Conservation (phyloP, 345 rosid genomes). For the Dipteronia sinensis region DNA sequence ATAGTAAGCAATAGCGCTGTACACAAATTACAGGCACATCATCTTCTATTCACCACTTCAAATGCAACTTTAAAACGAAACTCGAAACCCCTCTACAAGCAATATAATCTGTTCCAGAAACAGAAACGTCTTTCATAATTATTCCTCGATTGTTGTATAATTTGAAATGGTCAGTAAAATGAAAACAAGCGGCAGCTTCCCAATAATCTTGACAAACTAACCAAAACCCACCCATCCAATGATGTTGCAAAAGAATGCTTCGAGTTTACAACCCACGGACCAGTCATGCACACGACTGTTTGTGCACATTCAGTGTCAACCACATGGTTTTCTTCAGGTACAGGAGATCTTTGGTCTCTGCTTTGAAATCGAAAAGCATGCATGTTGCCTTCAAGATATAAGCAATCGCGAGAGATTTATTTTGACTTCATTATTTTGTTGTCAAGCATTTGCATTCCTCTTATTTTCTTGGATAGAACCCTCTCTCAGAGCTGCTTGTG, state of each 20-base stretch:
- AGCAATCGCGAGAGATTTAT: slow-evolving; percentile 10
- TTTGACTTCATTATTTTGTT: slow-evolving; percentile 1
- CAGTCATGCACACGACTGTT: slow-evolving; percentile 15
- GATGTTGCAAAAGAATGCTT: slow-evolving; percentile 32
- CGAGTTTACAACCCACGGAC: slow-evolving; percentile 26
- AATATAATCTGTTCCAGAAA: slow-evolving; percentile 25
- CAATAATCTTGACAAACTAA: slow-evolving; percentile 18
- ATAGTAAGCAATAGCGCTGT: slow-evolving; percentile 23
- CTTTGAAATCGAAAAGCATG: slow-evolving; percentile 18
- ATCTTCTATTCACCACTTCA: slow-evolving; percentile 34
- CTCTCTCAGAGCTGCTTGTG: slow-evolving; percentile 65
- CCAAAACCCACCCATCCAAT: slow-evolving; percentile 32
- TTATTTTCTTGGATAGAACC: slow-evolving; percentile 67
- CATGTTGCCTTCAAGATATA: slow-evolving; percentile 22
- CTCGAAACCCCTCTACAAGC: slow-evolving; percentile 41
- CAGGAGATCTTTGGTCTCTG: slow-evolving; percentile 12
- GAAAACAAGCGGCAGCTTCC: slow-evolving; percentile 12
- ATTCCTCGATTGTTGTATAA: slow-evolving; percentile 25
- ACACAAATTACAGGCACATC: slow-evolving; percentile 43
- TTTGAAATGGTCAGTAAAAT: slow-evolving; percentile 23
- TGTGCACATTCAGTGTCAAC: neutral
- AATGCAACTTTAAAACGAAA: slow-evolving; percentile 18
- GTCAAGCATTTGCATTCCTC: slow-evolving; percentile 33
- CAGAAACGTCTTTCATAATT: slow-evolving; percentile 17
- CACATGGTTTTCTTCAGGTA: slow-evolving; percentile 11